phyloP scores from a whole-genome alignment of 495 filamentous ascomycete species.

The Aspergillus baeticus region DNA sequence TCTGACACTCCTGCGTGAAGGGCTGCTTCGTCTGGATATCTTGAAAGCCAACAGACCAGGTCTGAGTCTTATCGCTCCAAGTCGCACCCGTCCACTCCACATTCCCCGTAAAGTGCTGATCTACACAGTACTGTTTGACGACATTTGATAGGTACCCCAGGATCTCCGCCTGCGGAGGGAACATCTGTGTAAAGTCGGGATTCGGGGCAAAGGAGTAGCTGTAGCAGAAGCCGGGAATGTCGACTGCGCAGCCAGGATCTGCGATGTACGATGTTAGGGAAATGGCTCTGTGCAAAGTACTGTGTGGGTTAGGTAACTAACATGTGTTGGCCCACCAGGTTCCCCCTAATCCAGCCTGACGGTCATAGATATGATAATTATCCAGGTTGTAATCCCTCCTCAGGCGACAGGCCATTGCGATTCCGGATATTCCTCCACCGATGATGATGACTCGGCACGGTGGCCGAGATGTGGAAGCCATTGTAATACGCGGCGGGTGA shows the following conservation, averaged over 20 bases:
- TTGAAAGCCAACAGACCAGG: conserved; percentile 17
- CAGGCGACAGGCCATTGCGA: conserved; percentile 28
- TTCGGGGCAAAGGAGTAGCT: conserved; percentile 30
- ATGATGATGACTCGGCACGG: conserved; percentile 25
- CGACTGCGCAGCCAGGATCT: conserved; percentile 30
- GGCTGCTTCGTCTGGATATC: conserved; percentile 9
- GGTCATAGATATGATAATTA: conserved; percentile 29
- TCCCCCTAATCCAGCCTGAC: conserved; percentile 22
- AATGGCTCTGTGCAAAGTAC: not conserved
- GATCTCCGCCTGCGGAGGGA: conserved; percentile 19
- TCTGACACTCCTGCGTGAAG: conserved; percentile 36
- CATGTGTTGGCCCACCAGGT: conserved; percentile 30
- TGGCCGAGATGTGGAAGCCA: conserved; percentile 6
- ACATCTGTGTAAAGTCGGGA: conserved; percentile 23
- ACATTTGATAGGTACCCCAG: conserved; percentile 5
- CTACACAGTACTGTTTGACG: conserved; percentile 8
- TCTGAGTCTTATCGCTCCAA: conserved; percentile 19
- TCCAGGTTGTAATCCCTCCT: conserved; percentile 18
- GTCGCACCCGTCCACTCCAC: conserved; percentile 17
- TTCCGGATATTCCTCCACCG: conserved; percentile 28
- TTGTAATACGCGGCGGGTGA: not conserved
- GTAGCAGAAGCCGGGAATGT: conserved; percentile 28
- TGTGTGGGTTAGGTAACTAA: conserved; percentile 6
- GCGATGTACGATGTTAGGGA: not conserved
- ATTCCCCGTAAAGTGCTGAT: conserved; percentile 17